Base-by-base conservation (phyloP, 129 eudicot species). In the Mikania micrantha region DNA sequence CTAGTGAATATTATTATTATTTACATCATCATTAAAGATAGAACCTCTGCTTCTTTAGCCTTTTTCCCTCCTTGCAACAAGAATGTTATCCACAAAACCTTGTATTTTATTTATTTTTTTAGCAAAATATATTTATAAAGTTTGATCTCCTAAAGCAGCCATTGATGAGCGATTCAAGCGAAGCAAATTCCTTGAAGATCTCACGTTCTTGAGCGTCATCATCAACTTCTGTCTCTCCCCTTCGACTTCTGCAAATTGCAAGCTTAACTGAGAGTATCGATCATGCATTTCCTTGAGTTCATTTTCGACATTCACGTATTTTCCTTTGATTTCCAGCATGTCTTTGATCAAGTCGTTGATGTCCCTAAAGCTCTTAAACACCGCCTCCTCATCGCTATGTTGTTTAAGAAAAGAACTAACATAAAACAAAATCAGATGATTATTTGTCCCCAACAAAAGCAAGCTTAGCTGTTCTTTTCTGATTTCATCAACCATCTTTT, bases 181-280 rank as follows among this genome's bases (percentile, higher is more conserved):
- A 41, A 73, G 72, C 22, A 75, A 50, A 64, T 81, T 88, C 56
- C 77, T 85, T 4, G 98, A 78, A 34, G 90, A 66, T 36, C 97
- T 77, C 7, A 80, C 83, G 24, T 77, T 91, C 66, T 86, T 93
- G 1, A 93, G 90, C 2, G 90, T 86, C 98, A 93, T 93, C 77
- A 68, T 71, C 63, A 93, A 78, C 76, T 94, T 86, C 71, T 94
- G 95, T 79, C 99, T 82, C 64, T 94, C 99, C 8, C 99, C 99
- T 89, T 94, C 99, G 1, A 94, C 99, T 72, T 94, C 99, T 5
- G 99, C 99, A 75, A 89, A 87, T 47, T 87, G 95, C 68, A 94
- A 84, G 82, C 99, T 94, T 42, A 94, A 85, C 32, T 83, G 84
- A 70, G 99, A 94, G 78, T 94, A 94, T n/a, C 97, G 80, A 24